Conservation (phyloP, 2,329 filamentous ascomycete species). For the Aspergillus tamarii region DNA sequence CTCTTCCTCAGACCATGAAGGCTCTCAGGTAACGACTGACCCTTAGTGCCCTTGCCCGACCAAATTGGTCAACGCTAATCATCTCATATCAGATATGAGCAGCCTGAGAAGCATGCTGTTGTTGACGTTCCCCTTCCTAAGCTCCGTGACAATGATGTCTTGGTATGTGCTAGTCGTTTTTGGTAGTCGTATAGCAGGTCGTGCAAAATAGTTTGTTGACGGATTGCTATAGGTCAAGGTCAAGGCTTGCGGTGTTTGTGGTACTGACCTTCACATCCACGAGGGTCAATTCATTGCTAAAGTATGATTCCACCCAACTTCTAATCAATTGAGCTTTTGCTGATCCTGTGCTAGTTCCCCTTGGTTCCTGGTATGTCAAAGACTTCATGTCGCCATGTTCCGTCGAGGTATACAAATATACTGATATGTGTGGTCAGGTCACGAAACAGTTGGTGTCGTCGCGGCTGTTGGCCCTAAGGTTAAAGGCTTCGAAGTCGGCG, state of each 20-base stretch:
- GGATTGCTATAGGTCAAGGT: slow-evolving; percentile 59
- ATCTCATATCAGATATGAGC: slow-evolving; percentile 55
- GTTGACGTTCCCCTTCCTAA: slow-evolving; percentile 65
- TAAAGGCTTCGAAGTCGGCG: slow-evolving; percentile 62
- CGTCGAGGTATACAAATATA: neutral
- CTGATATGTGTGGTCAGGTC: slow-evolving; percentile 46
- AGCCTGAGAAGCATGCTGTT: slow-evolving; percentile 64
- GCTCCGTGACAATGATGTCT: slow-evolving; percentile 62
- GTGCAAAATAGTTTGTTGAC: neutral
- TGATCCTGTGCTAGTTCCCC: slow-evolving; percentile 54
- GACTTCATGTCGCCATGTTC: slow-evolving; percentile 6
- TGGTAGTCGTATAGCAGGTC: neutral
- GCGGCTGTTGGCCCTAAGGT: slow-evolving; percentile 63
- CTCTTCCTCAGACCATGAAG: slow-evolving; percentile 61
- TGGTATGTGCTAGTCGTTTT: slow-evolving; percentile 42
- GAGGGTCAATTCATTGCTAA: slow-evolving; percentile 68
- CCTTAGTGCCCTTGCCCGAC: neutral
- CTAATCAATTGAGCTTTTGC: neutral
- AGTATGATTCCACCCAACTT: slow-evolving; percentile 35
- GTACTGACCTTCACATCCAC: slow-evolving; percentile 59
- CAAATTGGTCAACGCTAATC: neutral
- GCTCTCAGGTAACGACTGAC: slow-evolving; percentile 57
- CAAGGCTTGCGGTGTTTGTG: slow-evolving; percentile 68
- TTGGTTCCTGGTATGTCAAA: slow-evolving; percentile 55
- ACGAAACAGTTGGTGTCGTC: slow-evolving; percentile 69